phyloP scores from a whole-genome alignment of 2,329 filamentous ascomycete genomes.

The Pestalotiopsis fici region DNA sequence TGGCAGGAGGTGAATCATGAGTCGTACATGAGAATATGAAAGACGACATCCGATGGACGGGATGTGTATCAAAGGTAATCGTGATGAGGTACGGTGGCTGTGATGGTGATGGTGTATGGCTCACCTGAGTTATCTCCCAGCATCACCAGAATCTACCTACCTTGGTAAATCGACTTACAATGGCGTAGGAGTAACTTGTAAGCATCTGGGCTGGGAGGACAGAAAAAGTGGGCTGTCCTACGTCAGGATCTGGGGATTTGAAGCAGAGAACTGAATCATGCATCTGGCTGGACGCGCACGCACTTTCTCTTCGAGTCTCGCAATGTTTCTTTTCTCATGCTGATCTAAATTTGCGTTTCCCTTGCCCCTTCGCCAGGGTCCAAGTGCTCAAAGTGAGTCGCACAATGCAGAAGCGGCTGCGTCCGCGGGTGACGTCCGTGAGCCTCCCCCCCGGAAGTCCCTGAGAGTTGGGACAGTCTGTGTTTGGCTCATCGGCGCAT shows the following conservation, averaged over 20 bases:
- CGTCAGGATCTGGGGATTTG: background rate
- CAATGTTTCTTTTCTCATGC: background rate
- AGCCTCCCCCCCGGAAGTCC: background rate
- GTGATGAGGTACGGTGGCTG: background rate
- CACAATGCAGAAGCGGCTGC: background rate
- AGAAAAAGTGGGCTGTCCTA: background rate
- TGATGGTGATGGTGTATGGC: background rate
- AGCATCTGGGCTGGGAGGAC: background rate
- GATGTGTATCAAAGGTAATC: background rate
- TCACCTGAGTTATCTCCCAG: background rate
- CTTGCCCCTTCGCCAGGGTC: too few relatives aligned
- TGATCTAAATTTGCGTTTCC: background rate
- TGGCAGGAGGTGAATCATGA: background rate
- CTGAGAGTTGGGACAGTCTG: background rate
- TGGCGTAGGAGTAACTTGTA: background rate
- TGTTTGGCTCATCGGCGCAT: background rate
- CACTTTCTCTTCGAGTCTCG: background rate
- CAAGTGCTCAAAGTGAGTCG: background rate
- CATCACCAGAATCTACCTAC: background rate
- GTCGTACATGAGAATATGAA: background rate
- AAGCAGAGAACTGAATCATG: background rate
- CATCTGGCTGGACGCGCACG: background rate
- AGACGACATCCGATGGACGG: background rate
- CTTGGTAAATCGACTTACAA: background rate
- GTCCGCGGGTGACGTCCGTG: background rate